Base-by-base conservation (phyloP, 352 stramenopile genomes). In the Pythium plurisporium region DNA sequence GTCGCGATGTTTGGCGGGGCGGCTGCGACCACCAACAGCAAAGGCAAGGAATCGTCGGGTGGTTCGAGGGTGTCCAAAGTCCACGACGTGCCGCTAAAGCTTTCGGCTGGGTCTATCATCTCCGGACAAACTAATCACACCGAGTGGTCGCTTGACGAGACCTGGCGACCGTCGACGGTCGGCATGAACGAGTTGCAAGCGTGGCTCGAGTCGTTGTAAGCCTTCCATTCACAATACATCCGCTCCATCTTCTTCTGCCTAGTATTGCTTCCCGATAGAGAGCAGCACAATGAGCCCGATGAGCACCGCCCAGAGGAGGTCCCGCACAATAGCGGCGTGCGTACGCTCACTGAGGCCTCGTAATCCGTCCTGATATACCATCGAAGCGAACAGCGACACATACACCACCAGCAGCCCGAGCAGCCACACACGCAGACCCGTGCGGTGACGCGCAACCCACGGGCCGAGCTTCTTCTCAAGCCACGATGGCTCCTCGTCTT, bases 1-100 rank as follows among this genome's bases (percentile, higher is more conserved):
- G 55, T 66, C 38, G 82, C 84, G 5, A 94, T 94, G 84, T 94
- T 94, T 46, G 51, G 53, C 9, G 56, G 56, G 25, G 22, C 10
- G 4, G 17, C 17, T 5, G 20, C 49, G 4, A 44, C 23, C 20
- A 33, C 25, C 23, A 17, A 31, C 42, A 30, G 20, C 34, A 47
- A 29, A 1, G 23, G 30, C 9, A 55, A 48, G 37, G 27, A 17
- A n/a, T 22, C 34, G 11, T 1, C 22, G 25, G 14, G 22, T 9
- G 4, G n/a, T 43, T 8, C n/a, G 4, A 34, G n/a, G 22, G 22
- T n/a, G 15, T 46, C 52, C 0, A 36, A 34, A 3, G 53, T 64
- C 20, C 37, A 46, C n/a, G 47, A 62, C 31, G 52, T 67, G 17
- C 44, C 52, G 30, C 33, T 67, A 11, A 19, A 50, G 43, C 19